Evolutionary conservation across 2,329 filamentous ascomycete species (phyloP).

Genomic region (Paraphoma chrysanthemicola): DNA sequence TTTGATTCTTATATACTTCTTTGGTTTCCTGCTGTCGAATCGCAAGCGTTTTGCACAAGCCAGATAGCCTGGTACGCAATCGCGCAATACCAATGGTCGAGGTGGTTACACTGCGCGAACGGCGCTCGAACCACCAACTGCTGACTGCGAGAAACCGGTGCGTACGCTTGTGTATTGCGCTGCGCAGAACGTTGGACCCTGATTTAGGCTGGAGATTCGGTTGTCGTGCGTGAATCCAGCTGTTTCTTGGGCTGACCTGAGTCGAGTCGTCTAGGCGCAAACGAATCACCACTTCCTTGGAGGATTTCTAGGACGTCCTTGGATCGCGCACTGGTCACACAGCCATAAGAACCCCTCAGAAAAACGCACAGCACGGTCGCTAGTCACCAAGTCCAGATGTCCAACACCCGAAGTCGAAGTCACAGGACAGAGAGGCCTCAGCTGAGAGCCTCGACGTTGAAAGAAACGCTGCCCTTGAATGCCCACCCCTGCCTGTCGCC

Average conservation of each 20-base stretch:
- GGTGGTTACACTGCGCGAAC: constrained; percentile 3
- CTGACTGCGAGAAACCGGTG: not conserved
- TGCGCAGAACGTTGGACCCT: not conserved
- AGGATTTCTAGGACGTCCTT: not conserved
- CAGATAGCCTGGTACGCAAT: not conserved
- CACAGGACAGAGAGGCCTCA: not conserved
- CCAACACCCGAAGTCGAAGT: not conserved
- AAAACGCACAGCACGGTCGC: no score
- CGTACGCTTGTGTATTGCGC: not conserved
- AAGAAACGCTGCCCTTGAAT: constrained; percentile 9
- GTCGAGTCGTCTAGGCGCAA: not conserved
- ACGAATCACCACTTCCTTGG: not conserved
- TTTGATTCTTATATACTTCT: not conserved
- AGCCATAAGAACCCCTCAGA: no score
- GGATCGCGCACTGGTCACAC: not conserved
- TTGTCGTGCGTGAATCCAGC: not conserved
- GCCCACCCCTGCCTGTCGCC: not conserved
- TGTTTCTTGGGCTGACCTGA: not conserved
- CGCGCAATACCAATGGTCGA: not conserved
- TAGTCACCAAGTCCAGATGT: not conserved
- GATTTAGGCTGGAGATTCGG: not conserved
- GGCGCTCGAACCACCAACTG: not conserved
- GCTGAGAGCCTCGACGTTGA: not conserved
- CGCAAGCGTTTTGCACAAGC: not conserved
- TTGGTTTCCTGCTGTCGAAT: not conserved